These are phyloP conservation scores for Conticribra guillardii DNA, from an alignment of 108 stramenopile genomes.

Conservation along the genomic window DNA sequence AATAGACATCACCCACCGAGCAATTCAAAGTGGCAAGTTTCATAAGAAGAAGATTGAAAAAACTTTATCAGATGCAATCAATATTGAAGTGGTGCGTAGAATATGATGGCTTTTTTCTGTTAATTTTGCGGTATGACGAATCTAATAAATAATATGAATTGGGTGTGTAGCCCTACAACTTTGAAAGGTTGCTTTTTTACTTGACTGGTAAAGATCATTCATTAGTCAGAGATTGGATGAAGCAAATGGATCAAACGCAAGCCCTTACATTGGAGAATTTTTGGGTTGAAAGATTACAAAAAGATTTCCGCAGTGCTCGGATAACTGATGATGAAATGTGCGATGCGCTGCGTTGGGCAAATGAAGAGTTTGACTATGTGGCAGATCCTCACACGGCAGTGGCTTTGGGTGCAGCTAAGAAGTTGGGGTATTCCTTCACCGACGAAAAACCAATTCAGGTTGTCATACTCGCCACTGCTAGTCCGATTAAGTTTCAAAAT, in stretches of 20 bases:
- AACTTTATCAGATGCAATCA: constrained; percentile 89
- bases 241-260: constrained; percentile 52
- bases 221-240: constrained; percentile 67
- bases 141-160: background rate
- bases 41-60: constrained; percentile 61
- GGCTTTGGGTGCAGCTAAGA: constrained; percentile 71
- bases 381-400: constrained; percentile 91
- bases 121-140: background rate
- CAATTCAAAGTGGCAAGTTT: constrained; percentile 64
- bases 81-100: constrained; percentile 75
- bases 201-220: constrained; percentile 56
- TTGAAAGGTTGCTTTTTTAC: constrained; percentile 86
- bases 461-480: constrained; percentile 81
- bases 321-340: constrained; percentile 85
- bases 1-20: constrained; percentile 74
- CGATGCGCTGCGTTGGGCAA: constrained; percentile 40
- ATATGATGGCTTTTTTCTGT: background rate
- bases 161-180: constrained; percentile 75
- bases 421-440: constrained; percentile 56
- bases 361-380: constrained; percentile 49
- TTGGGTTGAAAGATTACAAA: constrained; percentile 54
- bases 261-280: constrained; percentile 41
- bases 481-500: constrained; percentile 86
- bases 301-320: constrained; percentile 71
- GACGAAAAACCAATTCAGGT: constrained; percentile 28